phyloP scores from a whole-genome alignment of 148 eudicot species.

The Pharnaceum exiguum region DNA sequence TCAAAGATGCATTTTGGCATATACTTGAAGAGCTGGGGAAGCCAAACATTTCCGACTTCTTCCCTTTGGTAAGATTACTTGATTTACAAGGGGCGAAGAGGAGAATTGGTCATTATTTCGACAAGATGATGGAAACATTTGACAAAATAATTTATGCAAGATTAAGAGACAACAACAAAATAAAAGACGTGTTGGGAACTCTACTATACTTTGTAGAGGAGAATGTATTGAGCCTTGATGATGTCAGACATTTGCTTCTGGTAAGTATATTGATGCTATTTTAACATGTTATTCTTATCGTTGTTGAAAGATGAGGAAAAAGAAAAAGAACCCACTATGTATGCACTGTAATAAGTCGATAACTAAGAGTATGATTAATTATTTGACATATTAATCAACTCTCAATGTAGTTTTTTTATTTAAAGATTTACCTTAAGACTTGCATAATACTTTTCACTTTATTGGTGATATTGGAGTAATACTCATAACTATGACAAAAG shows the following conservation, averaged over 20 bases:
- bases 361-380: no score
- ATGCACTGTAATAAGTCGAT: no score
- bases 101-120: conserved; percentile 29
- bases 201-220: conserved; percentile 9
- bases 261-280: no score
- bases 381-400: no score
- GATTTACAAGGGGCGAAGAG: conserved; percentile 41
- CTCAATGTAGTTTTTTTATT: no score
- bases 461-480: no score
- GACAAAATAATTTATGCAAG: conserved; percentile 20
- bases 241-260: conserved; percentile 14
- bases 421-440: no score
- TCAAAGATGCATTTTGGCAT: conserved; percentile 9
- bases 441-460: no score
- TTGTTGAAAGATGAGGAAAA: no score
- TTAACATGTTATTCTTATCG: no score
- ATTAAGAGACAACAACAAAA: conserved; percentile 4
- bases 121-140: conserved; percentile 34
- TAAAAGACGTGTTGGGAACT: conserved; percentile 4
- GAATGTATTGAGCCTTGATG: conserved; percentile 1
- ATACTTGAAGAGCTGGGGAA: conserved; percentile 17
- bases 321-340: no score
- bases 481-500: no score
- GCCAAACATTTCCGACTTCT: conserved; percentile 40
- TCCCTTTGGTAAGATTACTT: conserved; percentile 27